These are phyloP conservation scores for Teratosphaeria pseudoeucalypti DNA, from an alignment of 2,329 filamentous ascomycete genomes.

Conservation along the genomic window DNA sequence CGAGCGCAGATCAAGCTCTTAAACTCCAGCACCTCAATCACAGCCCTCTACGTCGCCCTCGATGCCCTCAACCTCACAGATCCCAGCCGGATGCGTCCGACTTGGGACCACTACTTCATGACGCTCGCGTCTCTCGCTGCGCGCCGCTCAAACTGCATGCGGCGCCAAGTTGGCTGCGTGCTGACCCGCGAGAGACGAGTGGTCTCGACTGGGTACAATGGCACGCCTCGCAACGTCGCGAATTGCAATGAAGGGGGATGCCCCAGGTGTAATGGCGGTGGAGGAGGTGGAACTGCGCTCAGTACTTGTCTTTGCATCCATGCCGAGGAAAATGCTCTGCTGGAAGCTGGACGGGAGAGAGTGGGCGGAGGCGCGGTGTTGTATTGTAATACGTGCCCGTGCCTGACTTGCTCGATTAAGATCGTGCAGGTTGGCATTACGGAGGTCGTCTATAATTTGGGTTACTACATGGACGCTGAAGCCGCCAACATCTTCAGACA, in stretches of 20 bases:
- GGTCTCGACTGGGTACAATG: constrained; percentile 93
- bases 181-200: constrained; percentile 78
- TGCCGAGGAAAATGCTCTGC: constrained; percentile 90
- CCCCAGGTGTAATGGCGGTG: constrained; percentile 61
- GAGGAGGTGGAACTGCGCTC: constrained; percentile 58
- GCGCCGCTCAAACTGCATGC: constrained; percentile 94
- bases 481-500: constrained; percentile 68
- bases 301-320: constrained; percentile 93
- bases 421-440: constrained; percentile 92
- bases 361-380: constrained; percentile 73
- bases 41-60: constrained; percentile 62
- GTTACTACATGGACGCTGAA: constrained; percentile 86
- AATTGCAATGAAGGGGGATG: constrained; percentile 95
- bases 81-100: constrained; percentile 69
- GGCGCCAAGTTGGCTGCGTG: constrained; percentile 88
- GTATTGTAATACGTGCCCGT: constrained; percentile 63
- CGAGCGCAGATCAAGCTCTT: constrained; percentile 75
- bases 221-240: constrained; percentile 75
- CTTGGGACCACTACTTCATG: constrained; percentile 99
- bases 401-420: constrained; percentile 95
- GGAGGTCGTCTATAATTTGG: constrained; percentile 89
- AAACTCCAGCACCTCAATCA: constrained; percentile 66
- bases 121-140: constrained; percentile 84
- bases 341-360: constrained; percentile 86
- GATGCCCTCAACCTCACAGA: constrained; percentile 66